These are phyloP conservation scores for Linum usitatissimum DNA, from an alignment of 345 rosid genomes.

Conservation along the genomic window DNA sequence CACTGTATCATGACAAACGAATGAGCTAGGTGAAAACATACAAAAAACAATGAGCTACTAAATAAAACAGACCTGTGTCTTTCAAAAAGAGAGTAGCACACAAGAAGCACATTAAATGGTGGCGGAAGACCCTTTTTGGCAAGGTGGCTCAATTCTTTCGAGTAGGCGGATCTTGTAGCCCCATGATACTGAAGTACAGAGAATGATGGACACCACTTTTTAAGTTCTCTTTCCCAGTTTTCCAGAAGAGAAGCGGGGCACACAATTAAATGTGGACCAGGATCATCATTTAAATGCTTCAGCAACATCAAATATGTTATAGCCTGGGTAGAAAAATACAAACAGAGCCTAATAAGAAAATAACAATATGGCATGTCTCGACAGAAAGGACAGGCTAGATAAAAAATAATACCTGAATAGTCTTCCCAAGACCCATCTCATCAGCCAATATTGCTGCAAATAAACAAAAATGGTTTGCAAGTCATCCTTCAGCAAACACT, in stretches of 20 bases:
- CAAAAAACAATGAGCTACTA: slow-evolving; percentile 11
- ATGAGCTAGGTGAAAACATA: slow-evolving; percentile 6
- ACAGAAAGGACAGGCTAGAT: slow-evolving; percentile 3
- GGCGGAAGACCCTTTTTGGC: slow-evolving; percentile 79
- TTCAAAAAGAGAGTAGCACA: slow-evolving; percentile 92
- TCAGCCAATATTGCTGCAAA: slow-evolving; percentile 90
- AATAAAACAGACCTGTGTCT: slow-evolving; percentile 64
- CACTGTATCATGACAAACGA: slow-evolving; percentile 37
- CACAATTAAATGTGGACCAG: slow-evolving; percentile 93
- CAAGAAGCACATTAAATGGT: slow-evolving; percentile 87
- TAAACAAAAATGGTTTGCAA: slow-evolving; percentile 12
- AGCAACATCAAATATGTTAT: slow-evolving; percentile 74
- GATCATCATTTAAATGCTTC: slow-evolving; percentile 65
- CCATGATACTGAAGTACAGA: slow-evolving; percentile 85
- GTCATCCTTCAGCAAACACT: background rate
- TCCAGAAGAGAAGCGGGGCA: slow-evolving; percentile 97
- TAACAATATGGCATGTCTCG: background rate
- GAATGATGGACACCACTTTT: slow-evolving; percentile 97
- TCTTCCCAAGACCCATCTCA: slow-evolving; percentile 99
- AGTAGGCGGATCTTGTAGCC: slow-evolving; percentile 59
- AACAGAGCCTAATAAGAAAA: background rate
- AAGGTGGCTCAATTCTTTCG: slow-evolving; percentile 66
- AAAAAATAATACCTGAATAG: slow-evolving; percentile 62
- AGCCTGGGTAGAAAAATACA: slow-evolving; percentile 41
- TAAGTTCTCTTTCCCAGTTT: slow-evolving; percentile 97